These are phyloP conservation scores for Parathielavia hyrcaniae DNA, from an alignment of 495 filamentous ascomycete genomes.

Conservation along the genomic window DNA sequence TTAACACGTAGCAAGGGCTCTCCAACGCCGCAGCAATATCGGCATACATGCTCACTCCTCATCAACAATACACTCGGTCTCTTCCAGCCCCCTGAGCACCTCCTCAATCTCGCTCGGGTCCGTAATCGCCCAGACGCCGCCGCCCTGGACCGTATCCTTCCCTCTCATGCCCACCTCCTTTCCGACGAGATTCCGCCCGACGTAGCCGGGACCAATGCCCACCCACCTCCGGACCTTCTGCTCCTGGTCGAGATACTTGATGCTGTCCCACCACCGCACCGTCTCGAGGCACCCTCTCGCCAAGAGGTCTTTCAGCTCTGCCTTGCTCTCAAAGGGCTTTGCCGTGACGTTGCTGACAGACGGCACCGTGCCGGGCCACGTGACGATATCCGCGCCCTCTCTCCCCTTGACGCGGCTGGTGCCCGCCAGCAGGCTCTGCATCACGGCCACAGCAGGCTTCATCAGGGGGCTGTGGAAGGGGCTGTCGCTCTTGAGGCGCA, in stretches of 20 bases:
- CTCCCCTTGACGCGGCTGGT: constrained; percentile 44
- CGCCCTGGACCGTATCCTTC: constrained; percentile 71
- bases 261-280: constrained; percentile 88
- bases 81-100: constrained; percentile 63
- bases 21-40: background rate
- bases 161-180: constrained; percentile 87
- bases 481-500: constrained; percentile 78
- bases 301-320: constrained; percentile 67
- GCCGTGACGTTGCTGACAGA: constrained; percentile 84
- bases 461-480: constrained; percentile 94
- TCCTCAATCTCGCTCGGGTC: constrained; percentile 76
- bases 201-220: constrained; percentile 90
- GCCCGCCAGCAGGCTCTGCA: constrained; percentile 56
- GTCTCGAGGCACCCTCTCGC: constrained; percentile 79
- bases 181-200: constrained; percentile 87
- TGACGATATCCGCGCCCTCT: constrained; percentile 50
- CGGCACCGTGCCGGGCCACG: constrained; percentile 65
- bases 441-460: constrained; percentile 69
- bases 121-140: constrained; percentile 88
- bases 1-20: background rate
- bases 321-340: constrained; percentile 63
- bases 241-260: constrained; percentile 83
- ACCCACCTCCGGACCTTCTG: constrained; percentile 80
- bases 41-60: constrained; percentile 28
- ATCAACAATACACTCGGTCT: constrained; percentile 55